Evolutionary conservation across 2,329 filamentous ascomycete genomes (phyloP).

Genomic region (Cephalotrichum gorgonifer): DNA sequence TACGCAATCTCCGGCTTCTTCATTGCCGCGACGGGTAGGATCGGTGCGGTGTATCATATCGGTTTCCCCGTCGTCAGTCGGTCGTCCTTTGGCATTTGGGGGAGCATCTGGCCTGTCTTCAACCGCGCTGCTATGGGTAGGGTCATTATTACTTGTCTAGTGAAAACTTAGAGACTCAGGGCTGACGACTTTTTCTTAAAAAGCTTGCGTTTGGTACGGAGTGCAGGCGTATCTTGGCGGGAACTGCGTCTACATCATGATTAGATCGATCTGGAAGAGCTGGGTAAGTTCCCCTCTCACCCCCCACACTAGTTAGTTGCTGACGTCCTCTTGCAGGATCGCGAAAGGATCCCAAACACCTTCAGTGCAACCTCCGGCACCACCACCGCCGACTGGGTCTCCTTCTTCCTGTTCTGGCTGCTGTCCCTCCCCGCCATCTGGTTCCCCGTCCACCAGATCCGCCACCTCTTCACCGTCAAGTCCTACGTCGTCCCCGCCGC

Average conservation of each 20-base stretch:
- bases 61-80: slow-evolving; percentile 75
- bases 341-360: slow-evolving; percentile 51
- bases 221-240: slow-evolving; percentile 81
- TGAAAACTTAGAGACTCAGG: no score
- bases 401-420: slow-evolving; percentile 83
- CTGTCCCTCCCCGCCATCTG: slow-evolving; percentile 73
- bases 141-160: slow-evolving; percentile 15
- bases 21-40: slow-evolving; percentile 67
- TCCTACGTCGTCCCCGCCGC: slow-evolving; percentile 73
- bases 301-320: no score
- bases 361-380: slow-evolving; percentile 58
- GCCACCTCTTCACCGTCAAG: slow-evolving; percentile 87
- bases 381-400: slow-evolving; percentile 63
- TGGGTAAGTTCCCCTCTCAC: slow-evolving; percentile 34
- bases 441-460: slow-evolving; percentile 81
- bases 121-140: slow-evolving; percentile 72
- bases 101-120: slow-evolving; percentile 77
- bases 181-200: background rate
- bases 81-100: slow-evolving; percentile 81
- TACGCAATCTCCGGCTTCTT: slow-evolving; percentile 70
- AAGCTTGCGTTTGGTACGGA: slow-evolving; percentile 76
- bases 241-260: slow-evolving; percentile 80
- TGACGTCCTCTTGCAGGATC: slow-evolving; percentile 29
- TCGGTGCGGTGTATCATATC: slow-evolving; percentile 81
- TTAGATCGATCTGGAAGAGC: slow-evolving; percentile 68